Evolutionary conservation across 495 filamentous ascomycete species (phyloP), one percentile per base, ranked within the genome.

Genomic region (Platismatia glauca): DNA sequence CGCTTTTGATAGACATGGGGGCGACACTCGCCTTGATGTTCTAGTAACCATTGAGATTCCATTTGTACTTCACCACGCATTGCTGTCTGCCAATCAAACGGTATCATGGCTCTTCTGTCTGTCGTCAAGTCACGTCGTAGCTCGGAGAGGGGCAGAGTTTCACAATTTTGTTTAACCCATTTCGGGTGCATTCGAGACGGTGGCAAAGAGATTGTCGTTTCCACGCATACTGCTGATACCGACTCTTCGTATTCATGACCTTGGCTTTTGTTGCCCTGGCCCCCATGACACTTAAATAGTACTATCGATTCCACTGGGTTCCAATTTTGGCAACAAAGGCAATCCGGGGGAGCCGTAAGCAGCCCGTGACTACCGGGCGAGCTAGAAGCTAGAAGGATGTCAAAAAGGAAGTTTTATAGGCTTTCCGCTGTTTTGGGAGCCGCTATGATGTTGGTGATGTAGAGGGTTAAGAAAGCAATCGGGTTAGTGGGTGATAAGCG

Each of bases 131-230:
- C 11, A 24, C 20, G 18, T 35, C 24, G 60, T 62, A 39, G 60
- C 39, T 20, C 38, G 60, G 24, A 57, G 48, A 62, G 60, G 60
- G 60, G 60, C 24, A 37, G 27, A 39, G 53, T 57, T 57, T 48
- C 60, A 62, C 39, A 37, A 41, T 27, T 57, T 38, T 38, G 31
- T 35, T 24, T 37, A 4, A 24, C 24, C 24, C 52, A 50, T 50
- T 41, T 39, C 55, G 41, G 11, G 20, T 16, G 53, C 20, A 39
- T 31, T 58, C 29, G 24, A 60, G 43, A 57, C 12, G 41, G 39
- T 52, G 43, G 55, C 61, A 63, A 31, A n/a, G 12, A 31, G 50
- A 53, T 15, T 31, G 15, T 3, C 27, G 6, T 52, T 50, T 52
- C 13, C 50, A 31, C 50, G 16, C 29, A 53, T 53, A 16, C 7